These are phyloP conservation scores for Durio zibethinus DNA, from an alignment of 345 rosid species.

Conservation along the genomic window DNA sequence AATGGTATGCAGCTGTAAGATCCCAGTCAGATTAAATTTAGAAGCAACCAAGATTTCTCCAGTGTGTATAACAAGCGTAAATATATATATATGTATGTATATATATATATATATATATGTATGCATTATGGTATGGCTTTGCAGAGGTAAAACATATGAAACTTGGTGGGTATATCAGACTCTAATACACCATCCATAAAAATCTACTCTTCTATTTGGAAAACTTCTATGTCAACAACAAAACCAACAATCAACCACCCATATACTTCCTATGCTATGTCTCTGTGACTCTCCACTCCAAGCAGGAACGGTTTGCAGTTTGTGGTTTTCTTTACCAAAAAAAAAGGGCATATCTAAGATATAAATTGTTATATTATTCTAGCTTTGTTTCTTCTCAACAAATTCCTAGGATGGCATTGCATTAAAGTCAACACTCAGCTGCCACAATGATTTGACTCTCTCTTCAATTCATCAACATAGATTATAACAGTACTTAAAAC, in stretches of 20 bases:
- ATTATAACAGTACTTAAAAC: neutral
- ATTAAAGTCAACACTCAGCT: neutral
- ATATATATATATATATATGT: no score
- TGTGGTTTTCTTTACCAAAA: neutral
- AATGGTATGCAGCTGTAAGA: neutral
- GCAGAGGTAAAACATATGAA: neutral
- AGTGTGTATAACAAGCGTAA: neutral
- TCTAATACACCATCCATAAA: neutral
- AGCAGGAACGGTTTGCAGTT: neutral
- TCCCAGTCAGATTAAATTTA: neutral
- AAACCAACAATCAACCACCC: neutral
- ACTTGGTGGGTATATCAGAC: neutral
- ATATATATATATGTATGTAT: no score
- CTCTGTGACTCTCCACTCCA: neutral
- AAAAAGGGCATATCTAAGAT: neutral
- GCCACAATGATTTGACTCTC: neutral
- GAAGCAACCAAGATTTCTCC: neutral
- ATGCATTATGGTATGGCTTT: neutral
- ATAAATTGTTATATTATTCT: neutral
- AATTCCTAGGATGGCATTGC: neutral
- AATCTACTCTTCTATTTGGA: neutral
- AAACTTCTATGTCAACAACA: neutral
- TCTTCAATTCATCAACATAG: neutral
- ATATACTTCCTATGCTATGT: neutral
- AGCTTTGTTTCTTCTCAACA: neutral